Conservation (phyloP, 345 rosid species). For the Erucastrum elatum region DNA sequence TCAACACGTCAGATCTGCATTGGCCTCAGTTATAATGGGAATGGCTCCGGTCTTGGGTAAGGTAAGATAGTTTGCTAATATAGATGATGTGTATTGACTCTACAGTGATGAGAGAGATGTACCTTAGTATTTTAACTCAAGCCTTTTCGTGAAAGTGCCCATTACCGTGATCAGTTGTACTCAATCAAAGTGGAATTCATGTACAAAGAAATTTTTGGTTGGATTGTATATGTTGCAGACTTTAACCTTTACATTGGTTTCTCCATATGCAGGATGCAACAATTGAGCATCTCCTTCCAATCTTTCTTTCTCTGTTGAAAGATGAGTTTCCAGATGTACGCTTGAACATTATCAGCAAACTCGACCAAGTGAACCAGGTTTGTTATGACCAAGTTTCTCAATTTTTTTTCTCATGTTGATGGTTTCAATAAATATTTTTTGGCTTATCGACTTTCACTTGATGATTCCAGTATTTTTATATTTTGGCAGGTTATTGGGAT, state of each 20-base stretch:
- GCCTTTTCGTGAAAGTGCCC: not conserved
- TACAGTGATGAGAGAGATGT: not conserved
- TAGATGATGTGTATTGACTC: constrained; percentile 28
- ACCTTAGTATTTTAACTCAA: constrained; percentile 13
- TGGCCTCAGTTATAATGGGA: constrained; percentile 99
- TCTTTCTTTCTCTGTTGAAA: constrained; percentile 89
- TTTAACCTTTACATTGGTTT: not conserved
- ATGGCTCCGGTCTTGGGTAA: constrained; percentile 93
- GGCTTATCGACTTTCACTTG: not conserved
- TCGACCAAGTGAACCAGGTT: constrained; percentile 99
- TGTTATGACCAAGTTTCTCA: constrained; percentile 8
- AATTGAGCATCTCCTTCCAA: constrained; percentile 91
- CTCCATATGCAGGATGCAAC: constrained; percentile 70
- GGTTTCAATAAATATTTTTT: not conserved
- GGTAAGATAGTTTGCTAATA: constrained; percentile 34
- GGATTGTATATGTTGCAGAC: not conserved
- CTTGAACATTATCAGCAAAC: constrained; percentile 97
- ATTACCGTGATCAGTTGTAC: not conserved
- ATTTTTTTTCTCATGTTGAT: too few species aligned
- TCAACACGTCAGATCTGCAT: constrained; percentile 95
- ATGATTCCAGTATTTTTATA: not conserved
- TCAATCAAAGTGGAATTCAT: not conserved
- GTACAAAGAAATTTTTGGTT: not conserved
- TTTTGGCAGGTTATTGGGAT: constrained; percentile 84
- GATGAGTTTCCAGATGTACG: constrained; percentile 99